Base-by-base conservation (phyloP, 1,284 basidiomycete genomes). In the Pascua sp. region DNA sequence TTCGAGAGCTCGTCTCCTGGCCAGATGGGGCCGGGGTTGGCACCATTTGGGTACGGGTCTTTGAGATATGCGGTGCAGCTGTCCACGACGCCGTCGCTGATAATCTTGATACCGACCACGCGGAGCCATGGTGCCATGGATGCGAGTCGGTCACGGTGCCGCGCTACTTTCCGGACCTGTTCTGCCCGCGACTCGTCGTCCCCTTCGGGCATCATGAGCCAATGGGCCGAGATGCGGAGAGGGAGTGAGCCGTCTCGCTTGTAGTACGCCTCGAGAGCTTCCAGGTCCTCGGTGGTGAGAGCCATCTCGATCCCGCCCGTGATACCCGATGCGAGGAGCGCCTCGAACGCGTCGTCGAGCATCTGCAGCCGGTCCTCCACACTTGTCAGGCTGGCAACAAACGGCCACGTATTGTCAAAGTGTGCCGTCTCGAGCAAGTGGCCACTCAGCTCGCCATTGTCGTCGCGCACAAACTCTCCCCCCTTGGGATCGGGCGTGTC, bases 251-350 rank as follows among this genome's bases (percentile, higher is more conserved):
- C 51, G 11, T 53, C 52, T 36, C 57, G 39, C n/a, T 55, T 47
- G 4, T 55, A 38, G 46, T 67, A 64, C 16, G 54, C 53, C 50
- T 71, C 69, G 13, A 71, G 53, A 1, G 65, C 66, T 2, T 41
- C 52, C 15, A 71, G 59, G 36, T 66, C 57, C 36, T 62, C 58
- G 2, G 55, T 53, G 45, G 47, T 53, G 51, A 66, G 55, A 2
- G 69, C 69, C 69, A 71, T 71, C 38, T 71, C 69, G 11, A 65
- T 57, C 4, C 57, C 65, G 10, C 65, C 67, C 2, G 65, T 66
- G 11, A 67, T 63, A 2, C 69, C 69, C 1, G 62, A 63, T 0
- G 64, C 57, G 11, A 64, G 51, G 41, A 66, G 66, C 15, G 53
- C 59, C 16, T 64, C 49, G 53, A 68, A 67, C 15, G 56, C 58